Evolutionary conservation across 2,329 filamentous ascomycete genomes (phyloP), one percentile per base, ranked within the genome.

Genomic region (Colletotrichum sp.): DNA sequence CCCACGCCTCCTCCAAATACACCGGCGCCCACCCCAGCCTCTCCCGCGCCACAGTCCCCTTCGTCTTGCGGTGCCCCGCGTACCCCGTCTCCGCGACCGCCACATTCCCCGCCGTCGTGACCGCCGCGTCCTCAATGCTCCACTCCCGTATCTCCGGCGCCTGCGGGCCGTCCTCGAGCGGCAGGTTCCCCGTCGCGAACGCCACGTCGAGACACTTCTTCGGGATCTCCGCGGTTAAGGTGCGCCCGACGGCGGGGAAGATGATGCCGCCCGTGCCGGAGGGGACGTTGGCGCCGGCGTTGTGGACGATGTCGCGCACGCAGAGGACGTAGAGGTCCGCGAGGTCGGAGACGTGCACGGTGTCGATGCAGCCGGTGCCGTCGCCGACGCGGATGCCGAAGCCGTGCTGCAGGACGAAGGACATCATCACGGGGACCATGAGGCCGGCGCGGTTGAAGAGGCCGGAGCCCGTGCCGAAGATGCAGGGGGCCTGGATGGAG

Each of bases 401-500:
- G 8, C 78, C 78, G 15, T 67, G 61, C 13, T 57, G 12, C 9
- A 79, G 67, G 5, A 79, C 78, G 55, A 78, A 79, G 21, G 18
- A 24, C 78, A 77, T 79, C 70, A 79, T 78, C 52, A 76, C 67
- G 57, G 78, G 77, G 0, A 78, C 71, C 75, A 78, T 76, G 9
- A 79, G 26, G 6, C 75, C 77, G 1, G 67, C 72, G 8, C 18
- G 28, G 48, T 79, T 71, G 75, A 79, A 79, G 21, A 77, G 38
- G 6, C 78, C 78, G 12, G 72, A 28, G 9, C 78, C 78, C 2
- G 43, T 28, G 34, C 78, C 78, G 38, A 76, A 74, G 32, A 79
- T 74, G 67, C 70, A 71, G 3, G 78, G 77, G 8, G 70, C 69
- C n/a, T 79, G 75, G 18, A 79, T 43, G 52, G 77, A 78, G 12